A percentile compares a stretch with the other conserved stretches of the same genome.
Conservation (phyloP, 352 stramenopile species). For the Globisporangium lucens region DNA sequence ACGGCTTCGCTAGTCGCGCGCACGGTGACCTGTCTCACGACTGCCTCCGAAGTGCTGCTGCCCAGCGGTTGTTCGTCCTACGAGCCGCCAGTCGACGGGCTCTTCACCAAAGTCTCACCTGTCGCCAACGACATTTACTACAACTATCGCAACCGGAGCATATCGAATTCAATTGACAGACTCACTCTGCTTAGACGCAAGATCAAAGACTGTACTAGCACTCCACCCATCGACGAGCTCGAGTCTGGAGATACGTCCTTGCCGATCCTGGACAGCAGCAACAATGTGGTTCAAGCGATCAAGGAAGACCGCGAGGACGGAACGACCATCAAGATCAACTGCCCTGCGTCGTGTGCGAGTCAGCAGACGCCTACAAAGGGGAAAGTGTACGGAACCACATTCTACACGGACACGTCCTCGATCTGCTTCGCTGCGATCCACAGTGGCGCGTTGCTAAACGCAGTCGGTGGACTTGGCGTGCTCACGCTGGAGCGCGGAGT, state of each 20-base stretch:
- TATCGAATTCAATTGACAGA: slow-evolving; percentile 39
- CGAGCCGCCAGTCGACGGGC: slow-evolving; percentile 88
- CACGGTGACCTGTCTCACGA: slow-evolving; percentile 72
- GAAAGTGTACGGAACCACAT: slow-evolving; percentile 54
- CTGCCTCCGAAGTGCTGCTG: slow-evolving; percentile 77
- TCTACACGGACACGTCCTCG: slow-evolving; percentile 89
- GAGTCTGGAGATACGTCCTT: slow-evolving; percentile 65
- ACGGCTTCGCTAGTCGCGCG: slow-evolving; percentile 66
- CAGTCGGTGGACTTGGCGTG: slow-evolving; percentile 54
- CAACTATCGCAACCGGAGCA: slow-evolving; percentile 70
- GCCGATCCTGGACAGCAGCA: slow-evolving; percentile 23
- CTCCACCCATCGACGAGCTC: slow-evolving; percentile 79
- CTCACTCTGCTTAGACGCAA: slow-evolving; percentile 52
- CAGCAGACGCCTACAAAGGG: slow-evolving; percentile 1
- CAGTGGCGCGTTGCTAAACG: slow-evolving; percentile 66
- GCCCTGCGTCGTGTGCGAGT: slow-evolving; percentile 54
- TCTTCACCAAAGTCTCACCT: slow-evolving; percentile 76
- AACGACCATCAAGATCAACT: slow-evolving; percentile 82
- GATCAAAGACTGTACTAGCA: slow-evolving; percentile 91
- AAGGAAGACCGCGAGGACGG: slow-evolving; percentile 89
- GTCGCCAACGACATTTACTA: slow-evolving; percentile 92
- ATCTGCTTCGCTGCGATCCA: slow-evolving; percentile 92
- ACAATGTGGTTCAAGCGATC: slow-evolving; percentile 25
- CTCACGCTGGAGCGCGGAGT: slow-evolving; percentile 63
- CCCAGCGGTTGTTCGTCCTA: slow-evolving; percentile 94